These are phyloP conservation scores for Lycium barbarum DNA, from an alignment of 257 asterid species.

Conservation along the genomic window DNA sequence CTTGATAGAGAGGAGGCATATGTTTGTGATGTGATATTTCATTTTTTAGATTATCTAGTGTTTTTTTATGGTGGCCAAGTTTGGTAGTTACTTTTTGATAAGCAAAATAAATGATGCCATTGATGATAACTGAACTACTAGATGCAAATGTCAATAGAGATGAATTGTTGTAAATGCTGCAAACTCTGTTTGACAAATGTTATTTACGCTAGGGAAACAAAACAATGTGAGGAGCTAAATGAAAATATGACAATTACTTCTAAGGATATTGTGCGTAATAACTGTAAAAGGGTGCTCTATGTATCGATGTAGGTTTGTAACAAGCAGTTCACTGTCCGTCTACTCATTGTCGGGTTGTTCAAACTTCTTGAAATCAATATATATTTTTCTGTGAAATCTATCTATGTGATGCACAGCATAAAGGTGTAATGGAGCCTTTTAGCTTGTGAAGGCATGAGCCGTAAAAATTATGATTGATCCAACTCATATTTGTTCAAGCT, in stretches of 20 bases:
- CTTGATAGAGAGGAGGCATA: background rate
- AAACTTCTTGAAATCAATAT: background rate
- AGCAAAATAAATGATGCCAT: slow-evolving; percentile 10
- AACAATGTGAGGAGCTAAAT: background rate
- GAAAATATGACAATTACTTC: background rate
- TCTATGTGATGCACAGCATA: background rate
- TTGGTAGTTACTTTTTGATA: background rate
- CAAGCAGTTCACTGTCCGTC: slow-evolving; percentile 1
- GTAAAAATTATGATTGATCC: background rate
- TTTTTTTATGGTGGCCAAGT: background rate
- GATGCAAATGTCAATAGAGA: slow-evolving; percentile 7
- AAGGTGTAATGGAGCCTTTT: background rate
- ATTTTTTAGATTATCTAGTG: background rate
- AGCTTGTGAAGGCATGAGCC: background rate
- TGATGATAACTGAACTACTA: background rate
- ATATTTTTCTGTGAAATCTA: slow-evolving; percentile 15
- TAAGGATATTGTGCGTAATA: background rate
- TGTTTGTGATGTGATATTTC: slow-evolving; percentile 5
- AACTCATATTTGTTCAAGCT: background rate
- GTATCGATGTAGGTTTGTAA: background rate
- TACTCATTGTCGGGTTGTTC: background rate
- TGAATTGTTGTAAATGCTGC: background rate
- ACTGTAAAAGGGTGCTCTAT: slow-evolving; percentile 11
- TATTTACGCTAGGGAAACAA: background rate
- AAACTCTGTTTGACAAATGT: slow-evolving; percentile 18